phyloP scores from a whole-genome alignment of 495 filamentous ascomycete genomes.

The Podospora pseudopauciseta region DNA sequence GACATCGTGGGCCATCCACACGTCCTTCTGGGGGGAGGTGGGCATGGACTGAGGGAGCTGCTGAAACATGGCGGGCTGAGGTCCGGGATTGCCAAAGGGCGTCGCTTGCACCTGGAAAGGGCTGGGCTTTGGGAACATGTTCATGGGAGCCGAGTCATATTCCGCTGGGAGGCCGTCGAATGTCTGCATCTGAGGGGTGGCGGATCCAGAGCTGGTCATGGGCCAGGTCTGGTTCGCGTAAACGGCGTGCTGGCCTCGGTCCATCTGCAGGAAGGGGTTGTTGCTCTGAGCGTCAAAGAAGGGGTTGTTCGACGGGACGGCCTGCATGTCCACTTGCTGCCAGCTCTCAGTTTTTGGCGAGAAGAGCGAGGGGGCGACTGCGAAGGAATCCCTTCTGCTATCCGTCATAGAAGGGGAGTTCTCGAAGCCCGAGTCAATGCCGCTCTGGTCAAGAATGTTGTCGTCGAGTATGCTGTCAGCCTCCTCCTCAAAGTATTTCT shows the following conservation, averaged over 20 bases:
- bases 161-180: slow-evolving; percentile 66
- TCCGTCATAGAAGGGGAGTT: slow-evolving; percentile 63
- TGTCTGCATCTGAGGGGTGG: slow-evolving; percentile 44
- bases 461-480: slow-evolving; percentile 80
- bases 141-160: slow-evolving; percentile 44
- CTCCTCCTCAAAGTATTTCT: slow-evolving; percentile 72
- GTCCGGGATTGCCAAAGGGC: slow-evolving; percentile 49
- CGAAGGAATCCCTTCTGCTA: slow-evolving; percentile 69
- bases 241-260: slow-evolving; percentile 46
- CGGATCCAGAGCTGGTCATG: slow-evolving; percentile 56
- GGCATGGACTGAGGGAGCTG: slow-evolving; percentile 44
- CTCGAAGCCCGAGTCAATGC: slow-evolving; percentile 62
- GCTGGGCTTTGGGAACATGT: slow-evolving; percentile 49
- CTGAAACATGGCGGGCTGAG: slow-evolving; percentile 51
- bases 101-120: slow-evolving; percentile 43
- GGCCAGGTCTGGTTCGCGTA: slow-evolving; percentile 53
- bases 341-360: slow-evolving; percentile 73
- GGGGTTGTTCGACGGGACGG: slow-evolving; percentile 54
- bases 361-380: slow-evolving; percentile 62
- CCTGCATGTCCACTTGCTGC: slow-evolving; percentile 59
- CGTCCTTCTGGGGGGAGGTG: slow-evolving; percentile 54
- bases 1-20: slow-evolving; percentile 50
- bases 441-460: slow-evolving; percentile 70
- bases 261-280: slow-evolving; percentile 57
- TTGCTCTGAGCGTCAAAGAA: slow-evolving; percentile 58